phyloP scores from a whole-genome alignment of 306 rosid genomes.

The Malus domestica region ASM211411v1 NC_041797.1:3297001-3297500 shows the following conservation, averaged over 20 bases:
- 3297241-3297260: background rate
- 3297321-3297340: slow-evolving; percentile 98
- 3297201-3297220: background rate
- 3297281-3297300: background rate
- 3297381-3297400: slow-evolving; percentile 91
- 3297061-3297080: slow-evolving; percentile 91
- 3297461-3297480: slow-evolving; percentile 75
- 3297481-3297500: slow-evolving; percentile 98
- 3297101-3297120: slow-evolving; percentile 92
- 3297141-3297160: slow-evolving; percentile 96
- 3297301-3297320: slow-evolving; percentile 87
- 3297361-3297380: slow-evolving; percentile 96
- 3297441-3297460: slow-evolving; percentile 84
- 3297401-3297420: slow-evolving; percentile 89
- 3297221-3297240: background rate
- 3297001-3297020: slow-evolving; percentile 99
- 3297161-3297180: slow-evolving; percentile 99
- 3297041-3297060: slow-evolving; percentile 95
- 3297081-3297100: slow-evolving; percentile 93
- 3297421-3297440: slow-evolving; percentile 87
- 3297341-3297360: slow-evolving; percentile 98
- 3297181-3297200: slow-evolving; percentile 45
- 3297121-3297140: slow-evolving; percentile 84
- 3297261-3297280: background rate
- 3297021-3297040: slow-evolving; percentile 94